Conservation (phyloP, 2,329 filamentous ascomycete genomes). For the Pyrenophora tritici-repentis region DNA sequence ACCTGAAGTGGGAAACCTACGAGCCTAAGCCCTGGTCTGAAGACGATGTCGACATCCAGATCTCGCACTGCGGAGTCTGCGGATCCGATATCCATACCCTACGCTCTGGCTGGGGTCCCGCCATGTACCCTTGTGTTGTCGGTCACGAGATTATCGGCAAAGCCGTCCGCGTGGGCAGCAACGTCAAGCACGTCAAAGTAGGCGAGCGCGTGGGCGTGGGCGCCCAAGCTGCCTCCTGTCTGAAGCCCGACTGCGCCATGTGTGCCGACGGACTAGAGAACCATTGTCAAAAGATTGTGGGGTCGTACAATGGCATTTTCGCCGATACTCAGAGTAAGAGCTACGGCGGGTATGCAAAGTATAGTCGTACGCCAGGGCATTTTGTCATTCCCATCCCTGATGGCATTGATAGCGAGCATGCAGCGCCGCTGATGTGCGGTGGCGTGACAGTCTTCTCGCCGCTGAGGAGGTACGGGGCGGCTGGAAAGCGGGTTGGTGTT, state of each 20-base stretch:
- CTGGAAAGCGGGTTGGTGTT: conserved; percentile 72
- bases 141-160: conserved; percentile 52
- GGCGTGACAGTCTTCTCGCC: conserved; percentile 77
- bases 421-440: conserved; percentile 75
- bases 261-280: conserved; percentile 55
- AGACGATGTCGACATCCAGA: conserved; percentile 44
- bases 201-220: conserved; percentile 65
- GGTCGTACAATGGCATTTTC: conserved; percentile 66
- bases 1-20: conserved; percentile 59
- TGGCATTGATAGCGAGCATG: conserved; percentile 54
- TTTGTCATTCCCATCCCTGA: conserved; percentile 66
- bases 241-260: conserved; percentile 56
- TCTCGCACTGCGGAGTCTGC: conserved; percentile 44
- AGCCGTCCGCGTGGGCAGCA: conserved; percentile 43
- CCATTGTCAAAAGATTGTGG: conserved; percentile 54
- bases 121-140: conserved; percentile 49
- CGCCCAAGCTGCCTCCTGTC: conserved; percentile 55
- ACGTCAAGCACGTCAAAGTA: conserved; percentile 56
- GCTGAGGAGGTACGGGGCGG: conserved; percentile 67
- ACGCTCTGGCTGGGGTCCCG: conserved; percentile 51
- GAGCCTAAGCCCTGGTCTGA: conserved; percentile 48
- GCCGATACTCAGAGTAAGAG: conserved; percentile 55
- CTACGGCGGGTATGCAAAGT: conserved; percentile 67
- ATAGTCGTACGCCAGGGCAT: conserved; percentile 59
- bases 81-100: conserved; percentile 47